Evolutionary conservation across 176 grass and related monocot genomes (phyloP).

Genomic region (Carex pumila): DNA sequence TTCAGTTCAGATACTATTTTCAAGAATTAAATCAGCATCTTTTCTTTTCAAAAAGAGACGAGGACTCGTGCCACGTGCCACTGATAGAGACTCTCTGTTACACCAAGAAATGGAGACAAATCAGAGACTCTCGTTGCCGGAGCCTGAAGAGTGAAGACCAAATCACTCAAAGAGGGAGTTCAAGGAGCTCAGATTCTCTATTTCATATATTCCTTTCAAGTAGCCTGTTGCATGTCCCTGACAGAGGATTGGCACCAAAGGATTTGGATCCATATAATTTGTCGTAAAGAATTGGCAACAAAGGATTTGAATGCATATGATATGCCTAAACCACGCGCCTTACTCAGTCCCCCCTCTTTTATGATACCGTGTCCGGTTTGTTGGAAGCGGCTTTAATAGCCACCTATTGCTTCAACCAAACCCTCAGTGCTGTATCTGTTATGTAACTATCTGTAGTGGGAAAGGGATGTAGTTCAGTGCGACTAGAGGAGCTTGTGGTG

Average conservation of each 20-base stretch:
- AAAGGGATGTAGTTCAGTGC: not conserved
- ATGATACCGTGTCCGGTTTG: not conserved
- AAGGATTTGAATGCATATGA: not conserved
- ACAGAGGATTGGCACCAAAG: not conserved
- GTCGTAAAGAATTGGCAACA: not conserved
- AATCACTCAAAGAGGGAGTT: no score
- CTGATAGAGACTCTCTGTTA: no score
- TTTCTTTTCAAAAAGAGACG: no score
- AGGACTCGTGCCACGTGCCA: no score
- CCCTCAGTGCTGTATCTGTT: not conserved
- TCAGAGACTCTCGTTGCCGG: no score
- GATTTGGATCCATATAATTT: not conserved
- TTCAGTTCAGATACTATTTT: no score
- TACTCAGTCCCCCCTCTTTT: not conserved
- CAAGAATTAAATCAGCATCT: no score
- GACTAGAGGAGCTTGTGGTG: not conserved
- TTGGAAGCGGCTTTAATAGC: not conserved
- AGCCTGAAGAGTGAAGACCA: no score
- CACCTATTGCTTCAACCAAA: not conserved
- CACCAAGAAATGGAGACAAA: no score
- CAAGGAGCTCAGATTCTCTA: no score
- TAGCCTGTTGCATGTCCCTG: no score
- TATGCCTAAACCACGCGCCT: not conserved
- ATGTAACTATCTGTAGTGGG: not conserved
- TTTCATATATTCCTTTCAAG: no score